These are phyloP conservation scores for Avena atlantica DNA, from an alignment of 176 grass and related monocot species.

Conservation along the genomic window DNA sequence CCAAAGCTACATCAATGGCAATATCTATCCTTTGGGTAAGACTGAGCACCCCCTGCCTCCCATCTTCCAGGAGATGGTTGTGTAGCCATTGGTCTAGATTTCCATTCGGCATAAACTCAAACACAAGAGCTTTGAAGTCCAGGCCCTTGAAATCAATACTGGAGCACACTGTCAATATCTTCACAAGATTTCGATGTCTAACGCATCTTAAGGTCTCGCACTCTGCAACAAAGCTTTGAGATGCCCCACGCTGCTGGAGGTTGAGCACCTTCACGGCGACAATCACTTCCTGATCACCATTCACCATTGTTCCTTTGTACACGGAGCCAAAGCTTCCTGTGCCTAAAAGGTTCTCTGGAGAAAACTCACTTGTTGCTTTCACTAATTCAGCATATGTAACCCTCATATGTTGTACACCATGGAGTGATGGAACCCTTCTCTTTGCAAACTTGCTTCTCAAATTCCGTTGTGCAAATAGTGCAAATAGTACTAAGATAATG, in stretches of 20 bases:
- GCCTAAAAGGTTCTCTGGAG: conserved; percentile 24
- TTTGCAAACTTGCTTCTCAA: not conserved
- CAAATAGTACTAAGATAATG: not conserved
- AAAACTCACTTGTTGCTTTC: conserved; percentile 34
- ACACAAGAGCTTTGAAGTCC: conserved; percentile 46
- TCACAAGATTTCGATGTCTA: conserved; percentile 40
- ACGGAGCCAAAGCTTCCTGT: conserved; percentile 39
- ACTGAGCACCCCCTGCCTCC: not conserved
- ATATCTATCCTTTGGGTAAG: conserved; percentile 14
- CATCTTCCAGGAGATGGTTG: not conserved
- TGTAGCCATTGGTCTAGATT: conserved; percentile 39
- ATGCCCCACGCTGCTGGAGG: conserved; percentile 23
- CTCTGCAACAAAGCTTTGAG: conserved; percentile 38
- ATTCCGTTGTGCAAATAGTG: not conserved
- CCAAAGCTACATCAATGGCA: conserved; percentile 23
- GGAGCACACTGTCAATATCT: conserved; percentile 34
- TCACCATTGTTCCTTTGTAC: conserved; percentile 23
- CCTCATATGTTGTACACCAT: not conserved
- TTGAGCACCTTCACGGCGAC: conserved; percentile 40
- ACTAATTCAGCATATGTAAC: conserved; percentile 35
- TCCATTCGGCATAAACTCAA: conserved; percentile 37
- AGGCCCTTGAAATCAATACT: conserved; percentile 29
- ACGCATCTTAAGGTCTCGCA: conserved; percentile 29
- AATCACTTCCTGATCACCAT: not conserved
- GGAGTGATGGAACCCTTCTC: not conserved